phyloP scores from a whole-genome alignment of 495 filamentous ascomycete species.

The Aspergillus bridgeri region DNA sequence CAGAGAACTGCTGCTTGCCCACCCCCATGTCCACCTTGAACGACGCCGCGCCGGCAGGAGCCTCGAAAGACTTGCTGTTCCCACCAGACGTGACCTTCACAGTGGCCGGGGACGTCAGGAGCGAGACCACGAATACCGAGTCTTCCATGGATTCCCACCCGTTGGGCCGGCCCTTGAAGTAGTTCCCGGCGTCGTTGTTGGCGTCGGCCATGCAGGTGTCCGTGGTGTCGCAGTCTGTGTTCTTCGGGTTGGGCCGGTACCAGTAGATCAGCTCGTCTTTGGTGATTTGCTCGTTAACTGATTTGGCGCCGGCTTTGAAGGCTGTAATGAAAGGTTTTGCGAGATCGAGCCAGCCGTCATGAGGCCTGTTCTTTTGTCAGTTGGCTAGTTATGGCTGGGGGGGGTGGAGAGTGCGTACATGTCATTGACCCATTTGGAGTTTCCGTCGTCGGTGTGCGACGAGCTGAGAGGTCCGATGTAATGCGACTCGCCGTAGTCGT shows the following conservation, averaged over 20 bases:
- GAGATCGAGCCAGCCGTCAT: constrained; percentile 55
- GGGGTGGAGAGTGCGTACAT: no score
- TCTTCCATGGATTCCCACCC: constrained; percentile 51
- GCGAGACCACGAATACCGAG: constrained; percentile 51
- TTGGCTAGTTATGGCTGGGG: no score
- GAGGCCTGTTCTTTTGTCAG: constrained; percentile 36
- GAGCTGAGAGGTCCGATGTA: constrained; percentile 48
- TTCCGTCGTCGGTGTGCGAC: constrained; percentile 53
- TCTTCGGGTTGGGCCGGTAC: constrained; percentile 49
- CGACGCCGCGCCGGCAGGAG: constrained; percentile 46
- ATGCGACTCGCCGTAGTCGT: constrained; percentile 64
- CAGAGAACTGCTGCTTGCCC: constrained; percentile 49
- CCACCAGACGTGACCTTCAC: constrained; percentile 47
- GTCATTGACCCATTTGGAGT: constrained; percentile 57
- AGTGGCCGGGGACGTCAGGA: constrained; percentile 43
- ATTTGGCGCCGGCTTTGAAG: constrained; percentile 49
- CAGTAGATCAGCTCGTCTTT: constrained; percentile 55
- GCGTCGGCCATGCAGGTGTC: constrained; percentile 42
- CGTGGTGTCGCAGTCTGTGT: constrained; percentile 49
- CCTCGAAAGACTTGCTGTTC: constrained; percentile 40
- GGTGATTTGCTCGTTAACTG: constrained; percentile 36
- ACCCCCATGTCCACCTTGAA: constrained; percentile 50
- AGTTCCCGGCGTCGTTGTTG: constrained; percentile 47
- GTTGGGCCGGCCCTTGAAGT: constrained; percentile 52
- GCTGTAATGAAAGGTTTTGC: constrained; percentile 55